phyloP scores from a whole-genome alignment of 2,329 filamentous ascomycete genomes.

The Waltergamsia citrina region DNA sequence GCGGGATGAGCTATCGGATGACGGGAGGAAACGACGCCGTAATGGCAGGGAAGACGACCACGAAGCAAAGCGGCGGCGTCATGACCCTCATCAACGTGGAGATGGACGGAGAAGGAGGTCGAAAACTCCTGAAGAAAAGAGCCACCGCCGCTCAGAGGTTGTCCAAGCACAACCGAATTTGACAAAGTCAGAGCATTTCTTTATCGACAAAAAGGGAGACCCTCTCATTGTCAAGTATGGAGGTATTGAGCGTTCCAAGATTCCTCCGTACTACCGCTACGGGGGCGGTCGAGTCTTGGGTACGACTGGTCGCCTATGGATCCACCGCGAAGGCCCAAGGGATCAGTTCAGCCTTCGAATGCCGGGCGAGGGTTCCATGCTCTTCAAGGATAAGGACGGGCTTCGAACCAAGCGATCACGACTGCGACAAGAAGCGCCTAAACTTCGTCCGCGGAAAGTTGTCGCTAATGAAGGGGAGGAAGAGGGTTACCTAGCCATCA shows the following conservation, averaged over 20 bases:
- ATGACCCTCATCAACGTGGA: constrained; percentile 3
- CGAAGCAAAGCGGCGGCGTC: constrained; percentile 10
- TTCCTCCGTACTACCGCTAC: constrained; percentile 61
- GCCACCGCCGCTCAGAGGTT: neutral
- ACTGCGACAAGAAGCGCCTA: constrained; percentile 27
- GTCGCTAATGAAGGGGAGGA: constrained; percentile 10
- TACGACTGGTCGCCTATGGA: constrained; percentile 44
- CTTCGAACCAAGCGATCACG: constrained; percentile 32
- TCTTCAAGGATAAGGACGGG: constrained; percentile 31
- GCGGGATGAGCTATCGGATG: constrained; percentile 10
- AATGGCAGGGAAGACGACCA: constrained; percentile 2
- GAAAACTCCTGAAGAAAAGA: neutral
- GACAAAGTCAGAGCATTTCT: constrained; percentile 27
- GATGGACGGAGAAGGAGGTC: constrained; percentile 1
- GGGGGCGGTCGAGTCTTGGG: constrained; percentile 67
- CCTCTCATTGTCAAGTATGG: constrained; percentile 66
- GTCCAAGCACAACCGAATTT: neutral
- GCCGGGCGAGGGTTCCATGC: constrained; percentile 25
- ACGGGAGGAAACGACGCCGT: constrained; percentile 4
- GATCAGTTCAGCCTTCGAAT: constrained; percentile 43
- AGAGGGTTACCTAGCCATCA: constrained; percentile 38
- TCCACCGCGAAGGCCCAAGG: constrained; percentile 55
- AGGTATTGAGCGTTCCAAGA: constrained; percentile 57
- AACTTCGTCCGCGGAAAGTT: constrained; percentile 20
- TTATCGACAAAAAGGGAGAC: constrained; percentile 70